Percentiles rank a stretch among this genome's conserved stretches.
phyloP scores from a whole-genome alignment of 2,329 filamentous ascomycete species.

The Hypoxylon sp. region DNA sequence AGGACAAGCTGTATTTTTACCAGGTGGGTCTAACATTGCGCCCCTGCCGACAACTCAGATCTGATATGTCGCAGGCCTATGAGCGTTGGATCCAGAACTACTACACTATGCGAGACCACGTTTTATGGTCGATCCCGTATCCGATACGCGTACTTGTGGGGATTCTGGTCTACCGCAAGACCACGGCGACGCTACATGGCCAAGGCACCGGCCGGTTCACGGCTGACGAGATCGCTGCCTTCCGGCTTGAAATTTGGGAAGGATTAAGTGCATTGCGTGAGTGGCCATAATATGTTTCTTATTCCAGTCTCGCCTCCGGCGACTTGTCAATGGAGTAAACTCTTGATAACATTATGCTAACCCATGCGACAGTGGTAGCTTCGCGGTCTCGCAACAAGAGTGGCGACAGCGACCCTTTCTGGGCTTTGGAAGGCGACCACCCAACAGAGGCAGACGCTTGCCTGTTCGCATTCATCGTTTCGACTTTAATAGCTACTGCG shows the following conservation, averaged over 20 bases:
- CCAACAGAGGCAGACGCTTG: slow-evolving; percentile 69
- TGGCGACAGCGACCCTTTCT: slow-evolving; percentile 59
- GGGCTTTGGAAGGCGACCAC: slow-evolving; percentile 64
- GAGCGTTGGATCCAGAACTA: slow-evolving; percentile 72
- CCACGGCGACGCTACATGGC: slow-evolving; percentile 60
- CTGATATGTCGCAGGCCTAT: slow-evolving; percentile 49
- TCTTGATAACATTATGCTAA: neutral
- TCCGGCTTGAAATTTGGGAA: slow-evolving; percentile 66
- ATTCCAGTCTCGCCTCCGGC: neutral
- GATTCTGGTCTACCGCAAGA: slow-evolving; percentile 59
- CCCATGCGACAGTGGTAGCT: slow-evolving; percentile 3
- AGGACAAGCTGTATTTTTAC: slow-evolving; percentile 71
- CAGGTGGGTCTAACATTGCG: slow-evolving; percentile 53
- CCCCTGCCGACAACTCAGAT: no score
- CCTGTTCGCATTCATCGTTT: slow-evolving; percentile 68
- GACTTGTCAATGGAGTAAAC: neutral
- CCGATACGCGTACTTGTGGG: slow-evolving; percentile 65
- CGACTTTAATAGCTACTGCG: slow-evolving; percentile 64
- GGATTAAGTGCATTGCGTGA: slow-evolving; percentile 59
- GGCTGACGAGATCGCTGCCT: slow-evolving; percentile 59
- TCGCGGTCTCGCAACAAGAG: slow-evolving; percentile 49
- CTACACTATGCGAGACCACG: slow-evolving; percentile 65
- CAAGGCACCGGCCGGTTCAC: slow-evolving; percentile 67
- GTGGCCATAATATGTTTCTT: slow-evolving; percentile 5
- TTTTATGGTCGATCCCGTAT: slow-evolving; percentile 63